Base-by-base conservation (phyloP, 2,329 filamentous ascomycete species). In the Hymenoscyphus linearis region DNA sequence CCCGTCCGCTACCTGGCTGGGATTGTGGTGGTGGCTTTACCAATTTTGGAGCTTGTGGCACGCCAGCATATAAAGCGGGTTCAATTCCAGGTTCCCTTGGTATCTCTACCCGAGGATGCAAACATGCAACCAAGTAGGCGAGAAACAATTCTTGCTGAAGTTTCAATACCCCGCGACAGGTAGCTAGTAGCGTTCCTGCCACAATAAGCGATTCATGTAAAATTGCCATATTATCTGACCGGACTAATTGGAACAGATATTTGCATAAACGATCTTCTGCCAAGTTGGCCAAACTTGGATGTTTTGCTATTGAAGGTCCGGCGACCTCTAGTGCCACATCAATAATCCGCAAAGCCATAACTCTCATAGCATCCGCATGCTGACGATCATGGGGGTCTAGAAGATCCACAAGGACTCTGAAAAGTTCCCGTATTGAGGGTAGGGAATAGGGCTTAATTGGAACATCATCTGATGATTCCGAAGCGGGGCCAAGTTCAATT, bases 261-360 rank as follows among this genome's bases (percentile, higher is more conserved):
- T 91, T 89, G 73, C 96, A 99, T 26, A 99, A 80, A 26, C 92
- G 91, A 74, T 99, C 93, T 74, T 96, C 92, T 0, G 95, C 95
- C 60, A 99, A 83, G 4, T 84, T 85, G 12, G 93, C 93, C 57
- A 99, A 79, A 61, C 89, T 91, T 5, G 93, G 93, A 73, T 99
- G 95, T 65, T 90, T 89, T 55, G 93, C 91, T 72, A 99, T 97
- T 7, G 93, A 96, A 3, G 95, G 93, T 0, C 95, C 95, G 1
- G 95, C 92, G 61, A 99, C 93, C 76, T 99, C 95, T 25, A 99
- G 83, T 1, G 95, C 95, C 52, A 99, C 95, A 74, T 99, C 95
- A 60, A 99, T 95, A 65, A 99, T 98, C 52, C 95, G 86, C 66
- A 99, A 78, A 18, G 95, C 95, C 93, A 99, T 99, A 47, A 99